phyloP scores from a whole-genome alignment of 2,329 filamentous ascomycete genomes.

The Pseudogymnoascus sp. region DNA sequence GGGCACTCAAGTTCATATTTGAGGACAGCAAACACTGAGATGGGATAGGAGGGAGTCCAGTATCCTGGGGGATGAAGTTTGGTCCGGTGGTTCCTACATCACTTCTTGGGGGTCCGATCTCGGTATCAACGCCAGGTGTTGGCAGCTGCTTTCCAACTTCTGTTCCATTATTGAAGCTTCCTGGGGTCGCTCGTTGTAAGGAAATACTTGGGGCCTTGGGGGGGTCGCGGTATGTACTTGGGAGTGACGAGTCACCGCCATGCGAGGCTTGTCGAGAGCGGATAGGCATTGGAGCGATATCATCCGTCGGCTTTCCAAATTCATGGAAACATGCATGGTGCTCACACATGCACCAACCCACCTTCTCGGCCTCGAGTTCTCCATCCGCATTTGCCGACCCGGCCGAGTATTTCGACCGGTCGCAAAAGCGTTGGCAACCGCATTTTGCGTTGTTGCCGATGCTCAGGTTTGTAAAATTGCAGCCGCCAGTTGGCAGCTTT shows the following conservation, averaged over 20 bases:
- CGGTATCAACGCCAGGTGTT: background rate
- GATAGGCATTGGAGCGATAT: background rate
- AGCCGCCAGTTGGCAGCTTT: conserved; percentile 38
- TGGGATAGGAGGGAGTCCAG: conserved; percentile 28
- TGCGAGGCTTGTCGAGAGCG: background rate
- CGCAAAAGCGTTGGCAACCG: conserved; percentile 47
- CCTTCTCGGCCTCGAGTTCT: conserved; percentile 8
- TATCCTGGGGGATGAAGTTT: conserved; percentile 18
- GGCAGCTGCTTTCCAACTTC: background rate
- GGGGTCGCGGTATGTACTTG: background rate
- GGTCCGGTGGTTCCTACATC: conserved; percentile 15
- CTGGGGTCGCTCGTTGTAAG: background rate
- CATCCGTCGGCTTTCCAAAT: background rate
- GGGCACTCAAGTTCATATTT: conserved; percentile 23
- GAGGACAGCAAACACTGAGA: conserved; percentile 29
- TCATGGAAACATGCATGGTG: conserved; percentile 51
- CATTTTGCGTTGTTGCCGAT: conserved; percentile 36
- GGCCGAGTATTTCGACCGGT: conserved; percentile 25
- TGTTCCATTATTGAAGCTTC: background rate
- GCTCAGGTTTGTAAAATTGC: conserved; percentile 42
- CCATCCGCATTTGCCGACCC: background rate
- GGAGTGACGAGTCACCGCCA: background rate
- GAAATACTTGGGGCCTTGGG: background rate
- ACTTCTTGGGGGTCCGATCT: background rate
- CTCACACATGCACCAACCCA: conserved; percentile 40